Conservation (phyloP, 2,329 filamentous ascomycete species). For the Stagonosporopsis chrysanthemi region DNA sequence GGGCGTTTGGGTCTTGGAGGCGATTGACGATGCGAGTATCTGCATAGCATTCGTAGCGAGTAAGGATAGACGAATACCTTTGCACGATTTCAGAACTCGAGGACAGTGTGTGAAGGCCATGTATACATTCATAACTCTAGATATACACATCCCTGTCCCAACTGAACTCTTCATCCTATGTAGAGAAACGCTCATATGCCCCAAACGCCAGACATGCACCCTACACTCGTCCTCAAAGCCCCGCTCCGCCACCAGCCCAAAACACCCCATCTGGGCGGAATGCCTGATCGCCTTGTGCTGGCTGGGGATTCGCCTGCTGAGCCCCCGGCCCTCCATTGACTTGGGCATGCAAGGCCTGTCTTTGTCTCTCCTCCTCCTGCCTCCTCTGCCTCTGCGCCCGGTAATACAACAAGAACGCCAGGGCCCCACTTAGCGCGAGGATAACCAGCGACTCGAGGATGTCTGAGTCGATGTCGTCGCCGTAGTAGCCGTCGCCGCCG, state of each 20-base stretch:
- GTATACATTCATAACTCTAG: background rate
- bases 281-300: background rate
- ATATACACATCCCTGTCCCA: background rate
- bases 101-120: background rate
- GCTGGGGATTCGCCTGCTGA: background rate
- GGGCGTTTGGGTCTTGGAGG: background rate
- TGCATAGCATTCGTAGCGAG: background rate
- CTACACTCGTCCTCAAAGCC: background rate
- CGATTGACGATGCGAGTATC: background rate
- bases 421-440: conserved; percentile 74
- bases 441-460: conserved; percentile 87
- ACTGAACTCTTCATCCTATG: background rate
- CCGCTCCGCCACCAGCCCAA: conserved; percentile 17
- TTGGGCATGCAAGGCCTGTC: conserved; percentile 30
- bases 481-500: conserved; percentile 65
- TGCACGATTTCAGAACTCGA: background rate
- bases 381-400: conserved; percentile 67
- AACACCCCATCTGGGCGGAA: conserved; percentile 11
- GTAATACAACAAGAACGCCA: conserved; percentile 84
- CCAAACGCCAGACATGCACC: conserved; percentile 12
- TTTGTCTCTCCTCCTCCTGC: conserved; percentile 52
- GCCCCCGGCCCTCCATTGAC: background rate
- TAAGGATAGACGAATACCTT: background rate
- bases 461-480: conserved; percentile 73
- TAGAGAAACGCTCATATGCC: background rate